A percentile compares a stretch with the other conserved stretches of the same genome.
These are phyloP conservation scores for Dactylellina haptotyla DNA, from an alignment of 2,329 filamentous ascomycete genomes.

Conservation along the genomic window DNA sequence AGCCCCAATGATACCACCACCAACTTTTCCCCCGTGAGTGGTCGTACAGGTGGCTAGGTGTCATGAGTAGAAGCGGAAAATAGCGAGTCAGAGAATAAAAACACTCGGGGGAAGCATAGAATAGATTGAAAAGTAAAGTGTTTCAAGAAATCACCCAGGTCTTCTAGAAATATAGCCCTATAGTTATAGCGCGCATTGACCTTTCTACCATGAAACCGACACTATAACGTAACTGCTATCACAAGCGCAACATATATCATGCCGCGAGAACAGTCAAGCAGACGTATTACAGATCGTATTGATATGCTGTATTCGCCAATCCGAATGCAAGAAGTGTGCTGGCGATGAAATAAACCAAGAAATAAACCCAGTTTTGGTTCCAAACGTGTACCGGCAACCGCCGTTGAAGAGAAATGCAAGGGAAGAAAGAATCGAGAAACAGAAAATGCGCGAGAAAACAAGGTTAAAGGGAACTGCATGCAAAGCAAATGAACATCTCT, in stretches of 20 bases:
- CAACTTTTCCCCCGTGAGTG: conserved; percentile 7
- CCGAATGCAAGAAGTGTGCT: conserved; percentile 16
- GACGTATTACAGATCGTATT: conserved; percentile 21
- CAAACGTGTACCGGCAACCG: conserved; percentile 16
- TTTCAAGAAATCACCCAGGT: conserved; percentile 39
- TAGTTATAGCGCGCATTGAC: conserved; percentile 42
- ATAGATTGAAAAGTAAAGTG: conserved; percentile 13
- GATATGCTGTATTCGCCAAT: conserved; percentile 12
- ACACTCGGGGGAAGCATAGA: conserved; percentile 11
- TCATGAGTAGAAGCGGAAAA: conserved; percentile 20
- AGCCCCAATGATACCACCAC: conserved; percentile 22
- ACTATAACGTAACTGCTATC: conserved; percentile 22
- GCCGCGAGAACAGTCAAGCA: conserved; percentile 4
- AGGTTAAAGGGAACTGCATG: conserved; percentile 2
- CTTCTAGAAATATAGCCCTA: conserved; percentile 40
- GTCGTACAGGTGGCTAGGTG: conserved; percentile 44
- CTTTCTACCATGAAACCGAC: conserved; percentile 31
- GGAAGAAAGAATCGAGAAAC: conserved; percentile 1
- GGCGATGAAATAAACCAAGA: conserved; percentile 11
- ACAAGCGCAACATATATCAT: conserved; percentile 16
- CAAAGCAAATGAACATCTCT: conserved; percentile 33
- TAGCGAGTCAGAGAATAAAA: not conserved
- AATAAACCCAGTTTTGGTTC: conserved; percentile 31
- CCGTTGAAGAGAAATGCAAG: not conserved
- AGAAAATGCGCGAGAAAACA: conserved; percentile 17